Evolutionary conservation across 2,329 filamentous ascomycete species (phyloP), one percentile per base, ranked within the genome.

Genomic region (Alternaria brassicicola): DNA sequence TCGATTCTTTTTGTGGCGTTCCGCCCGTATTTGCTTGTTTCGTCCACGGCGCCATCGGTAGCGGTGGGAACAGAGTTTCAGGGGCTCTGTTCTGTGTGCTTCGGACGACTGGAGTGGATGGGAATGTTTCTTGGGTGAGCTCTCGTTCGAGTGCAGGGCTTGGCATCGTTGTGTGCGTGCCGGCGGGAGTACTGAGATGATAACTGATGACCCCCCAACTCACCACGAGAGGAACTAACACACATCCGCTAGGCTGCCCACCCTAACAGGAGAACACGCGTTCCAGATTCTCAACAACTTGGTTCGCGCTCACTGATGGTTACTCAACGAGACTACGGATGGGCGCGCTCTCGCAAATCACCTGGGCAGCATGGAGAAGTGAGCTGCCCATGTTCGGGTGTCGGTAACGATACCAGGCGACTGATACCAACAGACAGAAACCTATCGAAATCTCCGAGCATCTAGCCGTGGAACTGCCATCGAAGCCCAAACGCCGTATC

Each of bases 11-110:
- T n/a, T 52, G 61, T 66, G 65, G 67, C 65, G 57, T 56, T 64
- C 57, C 66, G 65, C 67, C 59, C 65, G 67, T 67, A 66, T 69
- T 69, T 65, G 67, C 53, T 66, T 67, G 64, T 65, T 59, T 41
- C 21, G 42, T 65, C 64, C 54, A 36, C 62, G 46, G 48, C 51
- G 43, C 30, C 23, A 39, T 47, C 45, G 33, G 26, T 35, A 35
- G 19, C 28, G 41, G 51, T 51, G 38, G 43, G 35, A 33, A 41
- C 13, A 31, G 52, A 48, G 26, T 50, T 12, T 26, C 35, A 54
- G 19, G 17, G n/a, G 17, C 15, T 49, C 28, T 31, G 35, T 46
- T 36, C 46, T 23, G 25, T 30, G 23, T 12, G 35, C 21, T 15
- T 39, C 21, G 15, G 17, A 53, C 36, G 15, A 35, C 4, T 33